Evolutionary conservation across 371 early-diverging fungal species (phyloP), one percentile per base, ranked within the genome.

Genomic region (Haplosporangium sp.): DNA sequence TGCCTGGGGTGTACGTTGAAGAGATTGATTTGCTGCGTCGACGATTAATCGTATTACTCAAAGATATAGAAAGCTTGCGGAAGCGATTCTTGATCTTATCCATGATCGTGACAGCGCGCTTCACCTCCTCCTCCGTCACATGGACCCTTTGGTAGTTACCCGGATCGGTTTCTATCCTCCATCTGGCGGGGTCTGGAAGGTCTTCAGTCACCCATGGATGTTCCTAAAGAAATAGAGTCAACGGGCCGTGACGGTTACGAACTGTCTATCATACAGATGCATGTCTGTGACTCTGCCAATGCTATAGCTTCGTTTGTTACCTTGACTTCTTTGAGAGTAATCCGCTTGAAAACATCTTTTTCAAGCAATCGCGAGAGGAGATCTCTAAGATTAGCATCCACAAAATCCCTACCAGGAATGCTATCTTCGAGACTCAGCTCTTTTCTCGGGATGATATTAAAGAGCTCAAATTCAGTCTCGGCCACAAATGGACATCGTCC

Each of bases 401-500:
- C 73, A 21, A 20, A 64, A 14, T 75, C 80, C 4, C 74, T 45
- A 1, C 75, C 83, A 45, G 80, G 75, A 0, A 83, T 75, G 54
- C 75, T 83, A 20, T 76, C 80, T 13, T 91, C 90, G 55, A 92
- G 89, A 55, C 74, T 81, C 7, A 91, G 80, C 64, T 86, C 53
- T 62, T 92, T 85, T 40, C 86, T 86, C 37, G 95, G 93, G 54
- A 98, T 98, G n/a, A 93, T 88, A 72, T 94, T 92, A 74, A 96
- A 97, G 45, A 98, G 84, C 83, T 98, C 98, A 83, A 92, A 97
- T 83, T 97, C 97, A 14, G 93, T 95, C 12, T 92, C 91, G 5
- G 97, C 99, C 23, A 91, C 91, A 84, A 99, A 99, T 8, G 99
- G 99, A 55, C 98, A 95, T 43, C 87, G 85, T 7, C 99, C 99